Evolutionary conservation across 225 moss, liverwort and hornwort species (phyloP).

Genomic region (Thuidium tamariscinum): DNA sequence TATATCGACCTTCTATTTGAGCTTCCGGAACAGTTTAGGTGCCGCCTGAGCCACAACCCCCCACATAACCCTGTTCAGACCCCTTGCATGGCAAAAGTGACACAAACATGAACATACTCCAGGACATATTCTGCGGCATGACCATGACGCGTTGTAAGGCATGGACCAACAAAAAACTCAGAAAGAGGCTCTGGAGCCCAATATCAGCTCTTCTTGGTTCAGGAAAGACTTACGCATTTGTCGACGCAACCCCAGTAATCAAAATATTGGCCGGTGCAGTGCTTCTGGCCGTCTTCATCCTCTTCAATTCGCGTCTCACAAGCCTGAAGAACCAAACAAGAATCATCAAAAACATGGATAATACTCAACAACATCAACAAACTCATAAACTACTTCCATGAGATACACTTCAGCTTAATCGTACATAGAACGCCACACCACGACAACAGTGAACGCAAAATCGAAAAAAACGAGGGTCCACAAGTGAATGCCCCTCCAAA

Average conservation of each 20-base stretch:
- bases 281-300: slow-evolving; percentile 37
- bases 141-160: background rate
- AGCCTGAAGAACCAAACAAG: slow-evolving; percentile 6
- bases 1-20: slow-evolving; percentile 15
- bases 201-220: background rate
- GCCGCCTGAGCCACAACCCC: slow-evolving; percentile 20
- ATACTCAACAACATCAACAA: background rate
- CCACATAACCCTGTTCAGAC: background rate
- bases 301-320: slow-evolving; percentile 52
- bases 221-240: slow-evolving; percentile 36
- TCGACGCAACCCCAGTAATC: slow-evolving; percentile 64
- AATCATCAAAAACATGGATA: background rate
- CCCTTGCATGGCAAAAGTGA: background rate
- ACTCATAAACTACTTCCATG: background rate
- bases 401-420: background rate
- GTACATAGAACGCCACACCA: background rate
- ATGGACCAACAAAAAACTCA: background rate
- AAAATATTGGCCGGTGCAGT: slow-evolving; percentile 59
- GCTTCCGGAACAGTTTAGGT: slow-evolving; percentile 46
- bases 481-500: background rate
- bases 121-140: background rate
- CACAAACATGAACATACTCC: background rate
- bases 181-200: background rate
- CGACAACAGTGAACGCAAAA: background rate
- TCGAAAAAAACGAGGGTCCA: background rate